phyloP scores from a whole-genome alignment of 2,329 filamentous ascomycete species.

The Penicillium sp. region DNA sequence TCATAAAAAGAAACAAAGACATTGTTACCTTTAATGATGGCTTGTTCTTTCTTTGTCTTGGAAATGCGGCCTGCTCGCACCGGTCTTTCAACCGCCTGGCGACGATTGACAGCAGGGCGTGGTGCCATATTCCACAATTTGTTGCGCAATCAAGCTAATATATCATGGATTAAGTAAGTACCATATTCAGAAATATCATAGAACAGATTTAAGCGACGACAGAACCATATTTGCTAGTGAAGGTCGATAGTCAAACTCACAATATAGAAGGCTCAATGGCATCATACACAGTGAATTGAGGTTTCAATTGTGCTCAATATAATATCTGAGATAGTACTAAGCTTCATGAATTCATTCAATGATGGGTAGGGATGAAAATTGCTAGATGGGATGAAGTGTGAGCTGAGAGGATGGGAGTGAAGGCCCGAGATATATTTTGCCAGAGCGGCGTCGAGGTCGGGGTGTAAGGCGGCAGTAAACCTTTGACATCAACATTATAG shows the following conservation, averaged over 20 bases:
- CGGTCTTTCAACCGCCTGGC: neutral
- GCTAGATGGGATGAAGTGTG: neutral
- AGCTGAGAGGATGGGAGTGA: neutral
- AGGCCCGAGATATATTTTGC: neutral
- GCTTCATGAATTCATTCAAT: neutral
- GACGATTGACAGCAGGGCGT: neutral
- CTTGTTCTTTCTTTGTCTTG: neutral
- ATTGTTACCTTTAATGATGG: neutral
- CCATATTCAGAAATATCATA: neutral
- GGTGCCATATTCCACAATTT: neutral
- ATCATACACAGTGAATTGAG: neutral
- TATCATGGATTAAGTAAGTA: neutral
- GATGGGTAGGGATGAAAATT: neutral
- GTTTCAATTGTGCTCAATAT: neutral
- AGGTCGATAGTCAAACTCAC: neutral
- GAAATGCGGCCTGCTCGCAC: neutral
- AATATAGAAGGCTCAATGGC: neutral
- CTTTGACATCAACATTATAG: neutral
- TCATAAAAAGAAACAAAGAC: neutral
- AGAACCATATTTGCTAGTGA: too few relatives aligned
- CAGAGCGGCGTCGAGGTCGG: constrained; percentile 1
- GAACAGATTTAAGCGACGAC: neutral
- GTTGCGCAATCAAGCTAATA: neutral
- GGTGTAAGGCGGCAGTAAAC: neutral
- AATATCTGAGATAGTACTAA: neutral